Percentiles rank a stretch among this genome's conserved stretches.
These are phyloP conservation scores for Vigna radiata DNA, from an alignment of 306 rosid species.

Conservation along the genomic window DNA sequence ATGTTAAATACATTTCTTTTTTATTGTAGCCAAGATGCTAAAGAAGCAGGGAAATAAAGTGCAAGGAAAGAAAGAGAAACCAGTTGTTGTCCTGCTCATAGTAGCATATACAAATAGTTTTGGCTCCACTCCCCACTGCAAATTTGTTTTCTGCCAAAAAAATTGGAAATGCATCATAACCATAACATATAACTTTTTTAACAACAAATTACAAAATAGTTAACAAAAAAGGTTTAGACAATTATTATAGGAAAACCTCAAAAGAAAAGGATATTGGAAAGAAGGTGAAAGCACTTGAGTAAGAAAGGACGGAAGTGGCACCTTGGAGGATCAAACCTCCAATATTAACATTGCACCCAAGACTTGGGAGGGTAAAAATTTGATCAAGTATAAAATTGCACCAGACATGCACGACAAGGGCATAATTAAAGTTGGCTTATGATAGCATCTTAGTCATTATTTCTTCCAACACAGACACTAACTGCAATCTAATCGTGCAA, in stretches of 20 bases:
- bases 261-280: not conserved
- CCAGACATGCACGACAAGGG: constrained; percentile 22
- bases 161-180: constrained; percentile 42
- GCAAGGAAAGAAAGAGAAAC: constrained; percentile 48
- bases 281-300: constrained; percentile 12
- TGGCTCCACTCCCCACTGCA: constrained; percentile 99
- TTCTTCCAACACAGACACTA: constrained; percentile 21
- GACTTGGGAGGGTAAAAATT: not conserved
- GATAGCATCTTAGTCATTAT: constrained; percentile 29
- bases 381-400: constrained; percentile 27
- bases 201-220: constrained; percentile 9
- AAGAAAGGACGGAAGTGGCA: constrained; percentile 11
- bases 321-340: constrained; percentile 31
- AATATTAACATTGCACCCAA: constrained; percentile 12
- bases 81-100: constrained; percentile 98
- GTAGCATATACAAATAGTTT: constrained; percentile 93
- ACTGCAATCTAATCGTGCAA: constrained; percentile 27
- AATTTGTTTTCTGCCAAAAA: constrained; percentile 82
- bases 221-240: constrained; percentile 21
- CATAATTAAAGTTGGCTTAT: constrained; percentile 26
- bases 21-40: constrained; percentile 10
- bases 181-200: constrained; percentile 5
- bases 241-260: constrained; percentile 12
- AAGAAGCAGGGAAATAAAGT: constrained; percentile 24
- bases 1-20: too few species aligned